Conservation (phyloP, 2,329 filamentous ascomycete species). For the Aspergillus vadensis region DNA sequence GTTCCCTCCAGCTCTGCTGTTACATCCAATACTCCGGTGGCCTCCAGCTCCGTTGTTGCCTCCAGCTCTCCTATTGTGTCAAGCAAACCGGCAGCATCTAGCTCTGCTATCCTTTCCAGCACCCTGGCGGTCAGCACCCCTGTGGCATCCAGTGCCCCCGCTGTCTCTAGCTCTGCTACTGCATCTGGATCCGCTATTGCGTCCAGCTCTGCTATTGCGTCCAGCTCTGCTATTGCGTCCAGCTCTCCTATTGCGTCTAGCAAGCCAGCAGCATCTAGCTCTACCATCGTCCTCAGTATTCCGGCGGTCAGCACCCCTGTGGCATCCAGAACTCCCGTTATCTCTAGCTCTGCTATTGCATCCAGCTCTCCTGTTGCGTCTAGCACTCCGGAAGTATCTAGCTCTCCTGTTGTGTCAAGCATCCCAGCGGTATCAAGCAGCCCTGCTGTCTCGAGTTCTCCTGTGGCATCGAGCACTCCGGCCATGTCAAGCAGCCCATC, state of each 20-base stretch:
- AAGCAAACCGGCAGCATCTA: no score
- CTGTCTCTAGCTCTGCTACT: no score
- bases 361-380: background rate
- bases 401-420: background rate
- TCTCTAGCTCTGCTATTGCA: background rate
- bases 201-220: background rate
- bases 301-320: background rate
- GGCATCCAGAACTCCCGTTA: background rate
- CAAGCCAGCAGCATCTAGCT: background rate
- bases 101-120: no score
- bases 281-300: conserved; percentile 1
- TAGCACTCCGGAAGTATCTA: background rate
- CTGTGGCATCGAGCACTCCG: background rate
- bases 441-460: background rate
- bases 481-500: conserved; percentile 2
- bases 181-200: no score
- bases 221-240: conserved; percentile 6
- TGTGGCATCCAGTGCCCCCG: no score
- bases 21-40: no score
- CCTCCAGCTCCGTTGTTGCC: conserved; percentile 5
- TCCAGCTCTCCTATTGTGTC: background rate
- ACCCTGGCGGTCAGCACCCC: background rate
- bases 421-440: background rate
- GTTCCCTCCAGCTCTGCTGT: no score
- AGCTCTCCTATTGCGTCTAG: conserved; percentile 1